Conservation (phyloP, 345 rosid genomes). For the Salix caprea region DNA sequence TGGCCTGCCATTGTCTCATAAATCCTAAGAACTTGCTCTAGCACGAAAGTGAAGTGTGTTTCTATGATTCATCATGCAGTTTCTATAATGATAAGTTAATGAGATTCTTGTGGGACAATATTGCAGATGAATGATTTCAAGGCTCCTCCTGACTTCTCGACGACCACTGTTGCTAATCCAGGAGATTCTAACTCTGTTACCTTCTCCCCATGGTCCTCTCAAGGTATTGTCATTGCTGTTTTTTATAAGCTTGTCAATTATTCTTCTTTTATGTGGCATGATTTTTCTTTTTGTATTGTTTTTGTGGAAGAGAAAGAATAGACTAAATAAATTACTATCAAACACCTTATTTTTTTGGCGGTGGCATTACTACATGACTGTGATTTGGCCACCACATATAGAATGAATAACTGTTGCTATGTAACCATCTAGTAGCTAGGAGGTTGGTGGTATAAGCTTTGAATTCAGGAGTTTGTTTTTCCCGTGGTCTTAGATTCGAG, state of each 20-base stretch:
- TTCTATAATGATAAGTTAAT: not conserved
- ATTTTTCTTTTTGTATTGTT: not conserved
- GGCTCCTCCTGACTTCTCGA: constrained; percentile 57
- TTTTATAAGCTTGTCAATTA: not conserved
- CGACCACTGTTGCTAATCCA: constrained; percentile 47
- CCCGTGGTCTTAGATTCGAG: no score
- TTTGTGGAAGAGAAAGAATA: not conserved
- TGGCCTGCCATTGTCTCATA: not conserved
- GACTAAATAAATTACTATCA: no score
- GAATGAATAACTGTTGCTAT: not conserved
- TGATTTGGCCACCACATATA: not conserved
- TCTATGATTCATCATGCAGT: not conserved
- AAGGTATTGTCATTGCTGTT: constrained; percentile 32
- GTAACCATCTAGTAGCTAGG: no score
- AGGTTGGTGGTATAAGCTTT: no score
- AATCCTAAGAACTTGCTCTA: not conserved
- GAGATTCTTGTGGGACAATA: constrained; percentile 10
- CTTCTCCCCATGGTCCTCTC: constrained; percentile 67
- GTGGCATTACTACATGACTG: not conserved
- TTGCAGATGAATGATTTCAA: constrained; percentile 85
- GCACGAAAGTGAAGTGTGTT: not conserved
- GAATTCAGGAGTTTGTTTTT: no score
- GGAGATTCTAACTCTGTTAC: constrained; percentile 48
- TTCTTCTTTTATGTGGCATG: not conserved
- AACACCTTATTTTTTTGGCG: not conserved